phyloP scores from a whole-genome alignment of 768 basidiomycete species.

The Dioszegia crocea region DNA sequence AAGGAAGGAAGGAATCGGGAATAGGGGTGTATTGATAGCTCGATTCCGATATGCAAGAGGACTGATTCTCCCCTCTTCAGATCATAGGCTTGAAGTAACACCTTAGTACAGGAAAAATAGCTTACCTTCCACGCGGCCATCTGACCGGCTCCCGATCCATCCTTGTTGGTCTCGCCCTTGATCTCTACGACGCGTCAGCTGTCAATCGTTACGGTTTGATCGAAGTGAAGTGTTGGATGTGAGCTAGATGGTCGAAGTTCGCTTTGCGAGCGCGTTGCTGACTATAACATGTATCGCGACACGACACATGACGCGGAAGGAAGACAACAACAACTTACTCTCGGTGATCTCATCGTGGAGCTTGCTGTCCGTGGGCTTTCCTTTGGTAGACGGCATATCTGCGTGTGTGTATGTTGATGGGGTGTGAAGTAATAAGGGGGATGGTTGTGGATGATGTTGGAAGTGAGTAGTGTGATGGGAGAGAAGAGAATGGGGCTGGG shows the following conservation, averaged over 20 bases:
- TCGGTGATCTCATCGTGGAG: constrained; percentile 45
- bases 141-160: constrained; percentile 45
- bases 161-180: constrained; percentile 46
- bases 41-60: no score
- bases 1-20: no score
- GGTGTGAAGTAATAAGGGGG: neutral
- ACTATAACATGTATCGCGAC: no score
- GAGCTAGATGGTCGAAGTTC: neutral
- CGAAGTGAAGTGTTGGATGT: neutral
- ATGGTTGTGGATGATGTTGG: neutral
- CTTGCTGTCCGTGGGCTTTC: constrained; percentile 47
- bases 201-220: neutral
- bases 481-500: neutral
- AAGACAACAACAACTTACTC: constrained; percentile 25
- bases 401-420: no score
- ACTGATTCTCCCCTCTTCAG: no score
- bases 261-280: no score
- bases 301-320: no score
- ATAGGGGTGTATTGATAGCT: no score
- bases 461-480: neutral
- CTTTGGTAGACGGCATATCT: constrained; percentile 46
- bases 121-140: constrained; percentile 48
- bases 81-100: no score
- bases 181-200: constrained; percentile 31
- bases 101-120: no score